Conservation (phyloP, 192 early-diverging fungal genomes). For the Dissophora ornata region DNA sequence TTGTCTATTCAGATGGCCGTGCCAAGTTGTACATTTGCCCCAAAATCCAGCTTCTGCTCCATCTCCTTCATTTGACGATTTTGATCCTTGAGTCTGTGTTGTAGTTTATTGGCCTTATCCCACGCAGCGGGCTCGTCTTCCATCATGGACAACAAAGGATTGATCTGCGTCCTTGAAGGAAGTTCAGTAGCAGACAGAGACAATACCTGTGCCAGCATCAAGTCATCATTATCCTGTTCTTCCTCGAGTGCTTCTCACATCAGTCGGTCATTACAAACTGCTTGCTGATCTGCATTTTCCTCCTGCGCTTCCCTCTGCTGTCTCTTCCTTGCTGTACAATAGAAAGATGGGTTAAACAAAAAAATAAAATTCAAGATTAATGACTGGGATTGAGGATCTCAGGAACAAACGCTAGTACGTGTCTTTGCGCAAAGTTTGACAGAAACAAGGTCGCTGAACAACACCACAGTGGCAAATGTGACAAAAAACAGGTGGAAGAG, state of each 20-base stretch:
- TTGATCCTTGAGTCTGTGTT: not conserved
- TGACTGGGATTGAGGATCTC: too few relatives aligned
- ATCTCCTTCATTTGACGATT: not conserved
- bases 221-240: not conserved
- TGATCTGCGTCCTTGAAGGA: not conserved
- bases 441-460: too few relatives aligned
- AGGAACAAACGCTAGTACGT: too few relatives aligned
- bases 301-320: conserved; percentile 6
- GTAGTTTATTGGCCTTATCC: not conserved
- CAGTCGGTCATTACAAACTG: not conserved
- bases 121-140: too few relatives aligned
- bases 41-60: not conserved
- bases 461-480: too few relatives aligned
- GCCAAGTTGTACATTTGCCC: too few relatives aligned
- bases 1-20: not conserved
- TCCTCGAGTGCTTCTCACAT: not conserved
- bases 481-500: too few relatives aligned
- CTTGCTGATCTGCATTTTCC: not conserved
- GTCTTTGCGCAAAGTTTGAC: too few relatives aligned
- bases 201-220: not conserved
- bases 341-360: not conserved
- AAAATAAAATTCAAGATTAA: too few relatives aligned
- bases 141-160: too few relatives aligned
- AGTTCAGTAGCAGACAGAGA: not conserved
- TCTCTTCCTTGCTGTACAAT: not conserved